Evolutionary conservation across 2,329 filamentous ascomycete genomes (phyloP).

Genomic region (Claviceps pusilla): DNA sequence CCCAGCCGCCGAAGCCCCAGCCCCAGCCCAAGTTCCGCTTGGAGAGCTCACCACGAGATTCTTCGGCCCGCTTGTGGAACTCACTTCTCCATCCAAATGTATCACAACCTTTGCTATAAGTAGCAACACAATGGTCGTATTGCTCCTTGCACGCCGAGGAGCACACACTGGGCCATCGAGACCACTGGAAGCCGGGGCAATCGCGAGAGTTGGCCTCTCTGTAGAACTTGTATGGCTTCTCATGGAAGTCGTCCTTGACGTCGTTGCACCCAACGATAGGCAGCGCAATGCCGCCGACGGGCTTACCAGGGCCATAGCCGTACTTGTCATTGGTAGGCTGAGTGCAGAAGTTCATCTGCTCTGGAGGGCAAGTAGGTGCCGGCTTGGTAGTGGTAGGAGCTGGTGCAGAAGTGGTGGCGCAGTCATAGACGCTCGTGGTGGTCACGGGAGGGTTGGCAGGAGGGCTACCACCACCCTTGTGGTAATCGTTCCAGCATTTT

Average conservation of each 20-base stretch:
- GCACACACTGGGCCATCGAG: conserved; percentile 26
- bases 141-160: conserved; percentile 38
- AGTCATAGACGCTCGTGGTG: conserved; percentile 21
- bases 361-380: conserved; percentile 24
- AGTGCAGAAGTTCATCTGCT: conserved; percentile 36
- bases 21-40: conserved; percentile 6
- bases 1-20: not conserved
- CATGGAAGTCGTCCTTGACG: conserved; percentile 24
- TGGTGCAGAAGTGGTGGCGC: conserved; percentile 15
- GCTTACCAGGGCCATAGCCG: conserved; percentile 51
- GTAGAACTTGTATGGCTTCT: conserved; percentile 39
- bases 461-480: conserved; percentile 21
- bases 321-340: conserved; percentile 41
- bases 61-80: conserved; percentile 13
- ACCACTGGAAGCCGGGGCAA: conserved; percentile 30
- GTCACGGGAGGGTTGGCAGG: conserved; percentile 14
- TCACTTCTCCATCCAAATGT: conserved; percentile 13
- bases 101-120: conserved; percentile 36
- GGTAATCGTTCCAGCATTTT: conserved; percentile 27
- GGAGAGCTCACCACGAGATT: conserved; percentile 11
- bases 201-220: conserved; percentile 24
- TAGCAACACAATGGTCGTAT: conserved; percentile 30
- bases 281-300: conserved; percentile 36
- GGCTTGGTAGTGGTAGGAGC: conserved; percentile 17
- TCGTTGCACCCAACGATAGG: conserved; percentile 43